Percentiles rank a stretch among this genome's conserved stretches.
These are phyloP conservation scores for Yamadazyma oceani DNA, from an alignment of 1,139 yeast genomes.

Conservation along the genomic window DNA sequence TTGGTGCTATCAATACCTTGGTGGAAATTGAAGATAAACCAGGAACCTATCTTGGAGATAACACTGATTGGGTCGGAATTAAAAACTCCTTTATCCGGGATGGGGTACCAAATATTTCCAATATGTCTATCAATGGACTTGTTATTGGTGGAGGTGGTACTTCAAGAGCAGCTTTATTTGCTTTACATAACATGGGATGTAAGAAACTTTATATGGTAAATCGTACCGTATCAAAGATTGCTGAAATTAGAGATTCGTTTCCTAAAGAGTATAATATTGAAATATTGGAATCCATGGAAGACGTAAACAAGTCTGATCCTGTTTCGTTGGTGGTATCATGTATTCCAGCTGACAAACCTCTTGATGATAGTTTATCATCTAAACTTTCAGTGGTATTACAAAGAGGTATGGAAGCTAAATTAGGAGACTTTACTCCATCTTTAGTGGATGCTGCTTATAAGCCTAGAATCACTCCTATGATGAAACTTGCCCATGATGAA, in stretches of 20 bases:
- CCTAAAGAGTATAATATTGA: constrained; percentile 61
- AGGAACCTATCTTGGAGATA: constrained; percentile 72
- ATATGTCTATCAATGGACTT: constrained; percentile 51
- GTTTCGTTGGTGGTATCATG: constrained; percentile 76
- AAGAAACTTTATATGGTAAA: constrained; percentile 73
- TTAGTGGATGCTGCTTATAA: constrained; percentile 92
- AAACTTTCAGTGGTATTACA: constrained; percentile 50
- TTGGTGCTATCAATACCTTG: constrained; percentile 95
- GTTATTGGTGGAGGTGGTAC: constrained; percentile 98
- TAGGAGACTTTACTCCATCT: constrained; percentile 46
- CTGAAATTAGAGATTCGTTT: constrained; percentile 58
- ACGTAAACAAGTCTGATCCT: constrained; percentile 39
- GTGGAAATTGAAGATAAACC: constrained; percentile 47
- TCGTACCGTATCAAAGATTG: constrained; percentile 70
- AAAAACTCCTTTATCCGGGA: constrained; percentile 59
- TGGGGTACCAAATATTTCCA: constrained; percentile 54
- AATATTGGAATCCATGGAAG: constrained; percentile 52
- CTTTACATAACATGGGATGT: constrained; percentile 80
- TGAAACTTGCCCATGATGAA: constrained; percentile 66
- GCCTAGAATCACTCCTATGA: constrained; percentile 80
- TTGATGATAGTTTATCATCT: constrained; percentile 53
- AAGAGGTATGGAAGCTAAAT: constrained; percentile 29
- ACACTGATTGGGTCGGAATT: constrained; percentile 96
- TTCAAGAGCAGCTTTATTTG: constrained; percentile 90
- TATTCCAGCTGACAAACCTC: constrained; percentile 81